Base-by-base conservation (phyloP, 768 basidiomycete genomes). In the Cubamyces sp. region DNA sequence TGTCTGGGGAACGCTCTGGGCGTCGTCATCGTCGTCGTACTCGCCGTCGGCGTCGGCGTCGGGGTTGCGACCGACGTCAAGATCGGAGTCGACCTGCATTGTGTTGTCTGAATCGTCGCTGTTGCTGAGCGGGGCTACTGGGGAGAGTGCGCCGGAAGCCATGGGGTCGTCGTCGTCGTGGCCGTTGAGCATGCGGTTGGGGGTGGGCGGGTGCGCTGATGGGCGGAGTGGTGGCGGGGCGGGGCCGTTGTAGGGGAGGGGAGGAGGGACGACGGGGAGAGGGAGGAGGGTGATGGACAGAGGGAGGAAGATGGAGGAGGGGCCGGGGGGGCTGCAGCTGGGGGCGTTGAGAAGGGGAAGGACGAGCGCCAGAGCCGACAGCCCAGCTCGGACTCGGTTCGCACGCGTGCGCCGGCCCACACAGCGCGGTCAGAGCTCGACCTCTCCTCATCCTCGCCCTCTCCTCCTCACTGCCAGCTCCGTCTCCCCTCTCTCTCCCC, bases 1-100 rank as follows among this genome's bases (percentile, higher is more conserved):
- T 68, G 75, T 60, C 67, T 77, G 65, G 71, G 79, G 68, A 69
- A 65, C 74, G 53, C 74, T 71, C 15, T 79, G 74, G 68, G 76
- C 69, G 66, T 86, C 83, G 53, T 83, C 83, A 66, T 87, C 86
- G 70, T 87, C 86, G 70, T 84, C 81, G 75, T 85, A 85, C 43
- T 90, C 87, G 59, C 79, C 77, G 73, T 87, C 87, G 60, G 79
- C 77, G 66, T 82, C 83, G 54, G 74, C 74, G 56, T 75, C 74
- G 54, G 70, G 69, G 57, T 67, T 67, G 55, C 68, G 70, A 43
- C 73, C 75, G 67, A 74, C 72, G 75, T 82, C 81, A 64, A 74
- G 69, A 72, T 84, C 84, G 61, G 84, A 85, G 81, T 90, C 88
- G 75, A 90, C 75, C 71, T 87, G 82, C 89, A 91, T 90, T 72